Base-by-base conservation (phyloP, 805 yeast species). In the Yamadazyma phyllophila region DNA sequence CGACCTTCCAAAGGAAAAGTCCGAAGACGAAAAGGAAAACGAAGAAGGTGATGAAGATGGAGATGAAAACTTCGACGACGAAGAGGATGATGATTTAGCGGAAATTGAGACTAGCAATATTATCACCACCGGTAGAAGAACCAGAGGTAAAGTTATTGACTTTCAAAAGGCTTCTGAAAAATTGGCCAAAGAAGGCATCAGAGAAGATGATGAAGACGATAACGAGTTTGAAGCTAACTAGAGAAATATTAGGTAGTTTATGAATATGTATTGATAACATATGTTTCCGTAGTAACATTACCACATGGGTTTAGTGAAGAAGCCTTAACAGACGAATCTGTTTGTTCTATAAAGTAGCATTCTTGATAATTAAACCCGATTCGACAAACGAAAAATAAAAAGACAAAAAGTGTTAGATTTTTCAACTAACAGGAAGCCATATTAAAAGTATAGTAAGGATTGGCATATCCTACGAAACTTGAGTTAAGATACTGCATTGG, bases 141-240 rank as follows among this genome's bases (percentile, higher is more conserved):
- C 97, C 7, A 80, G 97, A 55, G 96, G 97, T 12, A 85, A 83
- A 59, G 85, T 84, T 14, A 85, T 91, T 55, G 97, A 90, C 66
- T 90, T 85, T 64, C 74, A 81, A 46, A 84, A 87, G 66, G 89
- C 95, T 12, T 87, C 89, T 15, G 85, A 80, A 54, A 79, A 86
- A 60, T 66, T 88, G 56, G 81, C 78, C 43, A 69, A 67, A 41
- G 45, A 42, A 14, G 83, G 80, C 47, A 71, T 69, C 34, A 67
- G 66, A 14, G 65, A 55, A 9, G 65, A 61, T 24, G 63, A 58
- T 11, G 72, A 59, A 16, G 77, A 69, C 3, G 80, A 65, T 12
- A 77, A 70, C 24, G 53, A 61, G 33, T 50, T 44, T 32, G 49
- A 46, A 26, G 35, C 46, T 29, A 44, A 44, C 43, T 32, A 39